Percentiles rank a stretch among this genome's conserved stretches.
Evolutionary conservation across 1,139 yeast species (phyloP).

Genomic region (Arxiozyma bovina): DNA sequence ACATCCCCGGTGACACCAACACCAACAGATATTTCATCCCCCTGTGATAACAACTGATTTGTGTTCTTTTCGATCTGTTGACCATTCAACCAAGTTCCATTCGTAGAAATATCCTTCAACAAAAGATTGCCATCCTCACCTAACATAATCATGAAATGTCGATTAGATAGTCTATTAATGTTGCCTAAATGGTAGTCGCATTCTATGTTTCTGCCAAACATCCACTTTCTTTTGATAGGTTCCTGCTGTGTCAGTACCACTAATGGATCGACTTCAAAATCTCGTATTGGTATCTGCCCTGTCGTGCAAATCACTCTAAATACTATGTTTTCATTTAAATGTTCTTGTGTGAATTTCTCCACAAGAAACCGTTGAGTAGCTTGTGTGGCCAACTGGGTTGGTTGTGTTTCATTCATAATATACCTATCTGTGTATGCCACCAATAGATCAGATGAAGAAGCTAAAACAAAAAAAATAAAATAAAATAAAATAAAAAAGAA

Average conservation of each 20-base stretch:
- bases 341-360: conserved; percentile 35
- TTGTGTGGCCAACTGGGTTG: conserved; percentile 65
- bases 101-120: conserved; percentile 69
- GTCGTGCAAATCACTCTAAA: conserved; percentile 60
- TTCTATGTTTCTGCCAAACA: conserved; percentile 59
- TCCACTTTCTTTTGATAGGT: conserved; percentile 47
- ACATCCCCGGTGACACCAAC: conserved; percentile 78
- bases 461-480: too few species aligned
- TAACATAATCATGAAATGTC: conserved; percentile 65
- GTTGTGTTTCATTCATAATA: conserved; percentile 33
- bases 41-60: conserved; percentile 76
- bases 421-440: neutral
- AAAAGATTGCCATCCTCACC: conserved; percentile 47
- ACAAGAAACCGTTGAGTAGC: conserved; percentile 35
- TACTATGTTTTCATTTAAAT: conserved; percentile 37
- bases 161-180: conserved; percentile 64
- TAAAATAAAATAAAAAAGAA: too few species aligned
- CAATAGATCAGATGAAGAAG: too few species aligned
- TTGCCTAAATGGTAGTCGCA: conserved; percentile 59
- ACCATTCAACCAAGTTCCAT: conserved; percentile 83
- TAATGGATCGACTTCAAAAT: conserved; percentile 32
- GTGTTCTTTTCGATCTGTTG: conserved; percentile 66
- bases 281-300: conserved; percentile 46
- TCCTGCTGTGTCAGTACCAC: conserved; percentile 25
- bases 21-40: conserved; percentile 88